A percentile compares a stretch with the other conserved stretches of the same genome.
Evolutionary conservation across 1,284 basidiomycete genomes (phyloP).

Genomic region (Ustilago curta): DNA sequence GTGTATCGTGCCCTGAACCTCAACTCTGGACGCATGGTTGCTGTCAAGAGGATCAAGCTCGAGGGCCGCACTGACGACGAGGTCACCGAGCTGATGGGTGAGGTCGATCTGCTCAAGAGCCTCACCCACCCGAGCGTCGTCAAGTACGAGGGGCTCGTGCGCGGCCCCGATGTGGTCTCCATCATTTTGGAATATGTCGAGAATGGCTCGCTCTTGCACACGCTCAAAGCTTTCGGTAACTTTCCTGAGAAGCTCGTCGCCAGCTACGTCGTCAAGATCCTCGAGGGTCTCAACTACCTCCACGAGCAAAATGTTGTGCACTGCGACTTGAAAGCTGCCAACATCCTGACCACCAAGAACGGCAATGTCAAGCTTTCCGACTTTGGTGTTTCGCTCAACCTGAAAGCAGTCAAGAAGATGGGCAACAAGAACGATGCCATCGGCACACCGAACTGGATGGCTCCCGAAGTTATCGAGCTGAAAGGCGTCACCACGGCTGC

Average conservation of each 20-base stretch:
- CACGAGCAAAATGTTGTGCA: conserved; percentile 84
- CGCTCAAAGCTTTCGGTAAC: conserved; percentile 75
- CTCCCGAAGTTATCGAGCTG: conserved; percentile 88
- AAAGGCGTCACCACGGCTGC: conserved; percentile 74
- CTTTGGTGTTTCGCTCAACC: conserved; percentile 72
- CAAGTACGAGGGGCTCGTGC: conserved; percentile 85
- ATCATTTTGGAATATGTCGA: conserved; percentile 74
- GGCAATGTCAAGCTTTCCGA: conserved; percentile 74
- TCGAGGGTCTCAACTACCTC: conserved; percentile 94
- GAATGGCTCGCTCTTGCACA: conserved; percentile 80
- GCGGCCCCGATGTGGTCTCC: conserved; percentile 36
- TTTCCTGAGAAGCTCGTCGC: conserved; percentile 96
- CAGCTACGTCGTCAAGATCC: conserved; percentile 86
- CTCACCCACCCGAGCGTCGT: conserved; percentile 95
- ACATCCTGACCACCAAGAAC: conserved; percentile 74
- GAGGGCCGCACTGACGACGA: conserved; percentile 96
- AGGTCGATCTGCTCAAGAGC: conserved; percentile 98
- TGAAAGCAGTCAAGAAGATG: conserved; percentile 75
- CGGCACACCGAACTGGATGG: conserved; percentile 98
- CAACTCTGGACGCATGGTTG: conserved; percentile 69
- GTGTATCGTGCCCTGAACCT: conserved; percentile 93
- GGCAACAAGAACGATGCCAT: conserved; percentile 77
- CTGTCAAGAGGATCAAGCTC: conserved; percentile 97
- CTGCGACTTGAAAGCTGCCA: conserved; percentile 74
- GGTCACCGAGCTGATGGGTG: conserved; percentile 98